Conservation (phyloP, 2,329 filamentous ascomycete species). For the Neofusicoccum umdonicola region DNA sequence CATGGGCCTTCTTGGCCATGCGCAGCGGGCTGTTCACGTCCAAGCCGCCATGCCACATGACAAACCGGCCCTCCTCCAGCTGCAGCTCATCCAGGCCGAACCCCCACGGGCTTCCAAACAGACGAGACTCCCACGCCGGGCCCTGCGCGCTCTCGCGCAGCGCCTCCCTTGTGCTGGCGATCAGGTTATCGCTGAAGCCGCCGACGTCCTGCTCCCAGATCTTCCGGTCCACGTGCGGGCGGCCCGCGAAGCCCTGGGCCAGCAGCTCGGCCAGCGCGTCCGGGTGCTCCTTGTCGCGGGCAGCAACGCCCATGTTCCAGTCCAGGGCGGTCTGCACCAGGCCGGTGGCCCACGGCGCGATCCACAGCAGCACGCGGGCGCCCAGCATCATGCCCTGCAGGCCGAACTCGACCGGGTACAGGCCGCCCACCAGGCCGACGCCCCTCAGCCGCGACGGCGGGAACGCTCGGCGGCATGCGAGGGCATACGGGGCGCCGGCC, state of each 20-base stretch:
- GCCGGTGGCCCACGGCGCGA: conserved; percentile 26
- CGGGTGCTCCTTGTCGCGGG: conserved; percentile 25
- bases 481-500: conserved; percentile 48
- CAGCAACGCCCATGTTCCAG: conserved; percentile 26
- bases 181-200: conserved; percentile 25
- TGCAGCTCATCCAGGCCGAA: conserved; percentile 31
- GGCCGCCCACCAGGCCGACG: conserved; percentile 27
- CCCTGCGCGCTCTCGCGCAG: conserved; percentile 29
- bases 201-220: conserved; percentile 23
- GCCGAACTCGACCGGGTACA: conserved; percentile 28
- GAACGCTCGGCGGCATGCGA: conserved; percentile 46
- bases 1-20: conserved; percentile 27
- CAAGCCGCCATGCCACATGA: conserved; percentile 33
- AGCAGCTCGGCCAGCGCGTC: conserved; percentile 28
- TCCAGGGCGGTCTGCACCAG: conserved; percentile 21
- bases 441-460: conserved; percentile 29
- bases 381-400: conserved; percentile 29
- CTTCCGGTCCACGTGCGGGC: conserved; percentile 26
- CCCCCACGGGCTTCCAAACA: conserved; percentile 30
- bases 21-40: conserved; percentile 28
- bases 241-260: conserved; percentile 23
- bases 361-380: conserved; percentile 25
- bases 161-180: conserved; percentile 29
- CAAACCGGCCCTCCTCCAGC: conserved; percentile 25
- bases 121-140: conserved; percentile 28